A percentile compares a stretch with the other conserved stretches of the same genome.
These are phyloP conservation scores for Maudiozyma turicensis DNA, from an alignment of 805 yeast genomes.

Conservation along the genomic window DNA sequence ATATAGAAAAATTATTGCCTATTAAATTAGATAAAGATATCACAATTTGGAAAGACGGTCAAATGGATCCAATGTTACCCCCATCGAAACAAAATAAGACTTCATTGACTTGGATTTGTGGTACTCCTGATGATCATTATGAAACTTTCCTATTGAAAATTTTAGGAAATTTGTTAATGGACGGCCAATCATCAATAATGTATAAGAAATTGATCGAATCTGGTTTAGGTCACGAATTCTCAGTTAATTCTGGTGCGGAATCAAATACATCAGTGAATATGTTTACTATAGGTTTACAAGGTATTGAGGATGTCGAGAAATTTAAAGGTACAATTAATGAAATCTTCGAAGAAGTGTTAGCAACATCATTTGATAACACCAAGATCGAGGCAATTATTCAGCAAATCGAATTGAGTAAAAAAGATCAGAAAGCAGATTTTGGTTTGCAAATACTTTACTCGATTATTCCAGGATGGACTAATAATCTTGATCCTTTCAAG, in stretches of 20 bases:
- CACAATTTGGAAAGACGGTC: slow-evolving; percentile 47
- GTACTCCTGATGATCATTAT: slow-evolving; percentile 58
- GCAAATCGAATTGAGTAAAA: slow-evolving; percentile 74
- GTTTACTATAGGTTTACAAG: slow-evolving; percentile 81
- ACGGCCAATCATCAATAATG: slow-evolving; percentile 88
- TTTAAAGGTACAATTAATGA: slow-evolving; percentile 40
- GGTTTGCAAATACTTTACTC: slow-evolving; percentile 71
- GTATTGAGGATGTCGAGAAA: slow-evolving; percentile 41
- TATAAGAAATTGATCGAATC: slow-evolving; percentile 81
- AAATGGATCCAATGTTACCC: slow-evolving; percentile 70
- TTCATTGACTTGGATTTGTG: slow-evolving; percentile 84
- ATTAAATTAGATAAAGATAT: slow-evolving; percentile 31
- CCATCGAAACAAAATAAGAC: slow-evolving; percentile 61
- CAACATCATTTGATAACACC: slow-evolving; percentile 39
- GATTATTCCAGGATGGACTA: slow-evolving; percentile 78
- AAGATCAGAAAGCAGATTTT: slow-evolving; percentile 82
- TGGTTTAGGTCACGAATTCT: slow-evolving; percentile 75
- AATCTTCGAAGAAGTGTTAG: slow-evolving; percentile 37
- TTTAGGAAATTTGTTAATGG: slow-evolving; percentile 60
- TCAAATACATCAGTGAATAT: slow-evolving; percentile 65
- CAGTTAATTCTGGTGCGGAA: slow-evolving; percentile 83
- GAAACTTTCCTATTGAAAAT: slow-evolving; percentile 65
- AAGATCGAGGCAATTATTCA: slow-evolving; percentile 82
- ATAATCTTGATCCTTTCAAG: slow-evolving; percentile 67
- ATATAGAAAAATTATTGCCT: slow-evolving; percentile 31